A percentile compares a stretch with the other conserved stretches of the same genome.
Conservation (phyloP, 805 yeast genomes). For the Saturnispora ahearnii region DNA sequence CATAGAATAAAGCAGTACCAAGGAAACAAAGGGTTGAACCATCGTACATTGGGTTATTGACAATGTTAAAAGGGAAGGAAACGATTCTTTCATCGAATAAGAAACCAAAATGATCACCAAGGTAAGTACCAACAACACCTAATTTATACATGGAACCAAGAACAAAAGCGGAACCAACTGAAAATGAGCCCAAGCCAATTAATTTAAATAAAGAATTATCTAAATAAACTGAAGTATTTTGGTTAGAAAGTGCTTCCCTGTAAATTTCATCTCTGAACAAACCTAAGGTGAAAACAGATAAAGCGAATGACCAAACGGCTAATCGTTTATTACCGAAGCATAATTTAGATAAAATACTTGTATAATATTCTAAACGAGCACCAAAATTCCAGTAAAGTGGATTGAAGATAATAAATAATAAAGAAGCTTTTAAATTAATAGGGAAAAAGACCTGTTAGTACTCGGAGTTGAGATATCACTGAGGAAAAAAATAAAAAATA, state of each 20-base stretch:
- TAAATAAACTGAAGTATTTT: constrained; percentile 55
- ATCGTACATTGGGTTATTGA: constrained; percentile 93
- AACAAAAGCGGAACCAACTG: constrained; percentile 72
- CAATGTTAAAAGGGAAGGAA: constrained; percentile 85
- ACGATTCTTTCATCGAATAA: constrained; percentile 85
- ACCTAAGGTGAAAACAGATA: constrained; percentile 79
- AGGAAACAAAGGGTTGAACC: constrained; percentile 86
- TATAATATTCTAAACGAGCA: constrained; percentile 78
- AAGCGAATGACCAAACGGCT: constrained; percentile 83
- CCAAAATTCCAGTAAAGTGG: constrained; percentile 94
- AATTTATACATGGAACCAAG: constrained; percentile 80
- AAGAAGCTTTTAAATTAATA: constrained; percentile 30
- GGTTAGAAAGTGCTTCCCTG: constrained; percentile 61
- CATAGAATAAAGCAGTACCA: constrained; percentile 83
- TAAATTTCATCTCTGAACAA: constrained; percentile 69
- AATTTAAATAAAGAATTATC: constrained; percentile 28
- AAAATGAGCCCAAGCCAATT: constrained; percentile 48
- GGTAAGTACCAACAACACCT: constrained; percentile 92
- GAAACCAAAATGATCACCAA: constrained; percentile 96
- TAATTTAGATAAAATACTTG: constrained; percentile 65
- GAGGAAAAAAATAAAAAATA: not conserved
- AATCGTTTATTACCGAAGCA: constrained; percentile 53
- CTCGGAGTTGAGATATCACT: not conserved
- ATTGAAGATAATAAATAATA: constrained; percentile 73
- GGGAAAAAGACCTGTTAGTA: not conserved